phyloP scores from a whole-genome alignment of 164 flowering plant species.

The Paratinospora sagittata region DNA sequence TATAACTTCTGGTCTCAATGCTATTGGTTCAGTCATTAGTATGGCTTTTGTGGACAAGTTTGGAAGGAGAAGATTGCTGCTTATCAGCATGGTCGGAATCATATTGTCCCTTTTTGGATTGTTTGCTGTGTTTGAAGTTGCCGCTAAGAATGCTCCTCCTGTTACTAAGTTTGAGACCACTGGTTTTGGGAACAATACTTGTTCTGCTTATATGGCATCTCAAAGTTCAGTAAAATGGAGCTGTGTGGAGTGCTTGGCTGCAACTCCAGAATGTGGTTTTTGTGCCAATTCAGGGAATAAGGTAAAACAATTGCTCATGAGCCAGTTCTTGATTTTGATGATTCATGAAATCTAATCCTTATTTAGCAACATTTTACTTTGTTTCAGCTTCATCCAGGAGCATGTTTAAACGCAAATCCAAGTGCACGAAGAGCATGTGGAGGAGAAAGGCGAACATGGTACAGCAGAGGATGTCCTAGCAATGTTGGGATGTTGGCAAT shows the following conservation, averaged over 20 bases:
- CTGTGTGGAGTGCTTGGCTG: constrained; percentile 66
- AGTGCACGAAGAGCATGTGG: constrained; percentile 25
- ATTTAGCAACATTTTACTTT: background rate
- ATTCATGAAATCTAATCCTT: background rate
- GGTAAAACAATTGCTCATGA: constrained; percentile 21
- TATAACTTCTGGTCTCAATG: constrained; percentile 77
- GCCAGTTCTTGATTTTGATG: background rate
- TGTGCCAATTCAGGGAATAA: constrained; percentile 38
- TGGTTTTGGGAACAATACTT: constrained; percentile 58
- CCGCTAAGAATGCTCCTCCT: constrained; percentile 43
- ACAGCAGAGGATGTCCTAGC: constrained; percentile 72
- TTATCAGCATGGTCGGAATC: constrained; percentile 63
- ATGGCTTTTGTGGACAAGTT: constrained; percentile 60
- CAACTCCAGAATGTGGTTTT: constrained; percentile 46
- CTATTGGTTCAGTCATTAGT: constrained; percentile 63
- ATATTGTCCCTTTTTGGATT: constrained; percentile 39
- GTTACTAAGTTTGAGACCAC: constrained; percentile 33
- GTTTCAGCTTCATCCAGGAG: constrained; percentile 56
- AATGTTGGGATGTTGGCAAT: constrained; percentile 57
- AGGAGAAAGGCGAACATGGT: constrained; percentile 41
- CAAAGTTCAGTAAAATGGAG: constrained; percentile 43
- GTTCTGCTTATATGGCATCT: constrained; percentile 33
- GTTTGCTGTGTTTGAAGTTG: constrained; percentile 33
- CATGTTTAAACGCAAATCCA: constrained; percentile 40
- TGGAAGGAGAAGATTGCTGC: constrained; percentile 71